phyloP scores from a whole-genome alignment of 441 rosid species.

The Erodium trifolium region DNA sequence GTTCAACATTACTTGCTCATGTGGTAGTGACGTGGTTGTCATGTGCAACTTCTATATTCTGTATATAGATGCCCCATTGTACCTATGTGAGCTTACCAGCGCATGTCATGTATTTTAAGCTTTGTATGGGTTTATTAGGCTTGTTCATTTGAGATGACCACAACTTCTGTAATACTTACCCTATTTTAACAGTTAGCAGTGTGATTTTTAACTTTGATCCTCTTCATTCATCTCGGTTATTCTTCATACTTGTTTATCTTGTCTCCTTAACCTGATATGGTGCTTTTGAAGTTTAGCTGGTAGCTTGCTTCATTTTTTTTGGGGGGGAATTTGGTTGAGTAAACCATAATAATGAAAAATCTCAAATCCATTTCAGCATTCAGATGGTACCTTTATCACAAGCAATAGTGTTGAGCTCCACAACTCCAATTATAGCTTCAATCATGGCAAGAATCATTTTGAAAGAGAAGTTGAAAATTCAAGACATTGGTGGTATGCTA shows the following conservation, averaged over 20 bases:
- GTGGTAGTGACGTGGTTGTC: neutral
- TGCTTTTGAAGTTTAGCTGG: constrained; percentile 6
- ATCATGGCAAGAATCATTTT: constrained; percentile 57
- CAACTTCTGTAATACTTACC: neutral
- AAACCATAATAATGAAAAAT: neutral
- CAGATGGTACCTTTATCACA: constrained; percentile 67
- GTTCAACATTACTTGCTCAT: neutral
- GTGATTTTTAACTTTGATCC: neutral
- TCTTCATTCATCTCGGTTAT: neutral
- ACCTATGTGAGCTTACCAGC: neutral
- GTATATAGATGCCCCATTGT: neutral
- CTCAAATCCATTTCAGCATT: constrained; percentile 49
- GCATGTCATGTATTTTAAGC: neutral
- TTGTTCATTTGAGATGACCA: neutral
- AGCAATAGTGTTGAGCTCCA: constrained; percentile 60
- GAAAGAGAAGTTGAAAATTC: constrained; percentile 63
- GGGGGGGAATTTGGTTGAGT: constrained; percentile 12
- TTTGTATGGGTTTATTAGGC: neutral
- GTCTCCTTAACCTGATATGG: neutral
- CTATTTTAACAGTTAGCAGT: neutral
- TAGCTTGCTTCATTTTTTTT: constrained; percentile 6
- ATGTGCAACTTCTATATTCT: neutral
- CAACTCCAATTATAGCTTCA: constrained; percentile 74
- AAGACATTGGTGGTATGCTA: constrained; percentile 59
- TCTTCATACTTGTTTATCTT: neutral